phyloP scores from a whole-genome alignment of 805 yeast species.

The Deakozyma indianensis region DNA sequence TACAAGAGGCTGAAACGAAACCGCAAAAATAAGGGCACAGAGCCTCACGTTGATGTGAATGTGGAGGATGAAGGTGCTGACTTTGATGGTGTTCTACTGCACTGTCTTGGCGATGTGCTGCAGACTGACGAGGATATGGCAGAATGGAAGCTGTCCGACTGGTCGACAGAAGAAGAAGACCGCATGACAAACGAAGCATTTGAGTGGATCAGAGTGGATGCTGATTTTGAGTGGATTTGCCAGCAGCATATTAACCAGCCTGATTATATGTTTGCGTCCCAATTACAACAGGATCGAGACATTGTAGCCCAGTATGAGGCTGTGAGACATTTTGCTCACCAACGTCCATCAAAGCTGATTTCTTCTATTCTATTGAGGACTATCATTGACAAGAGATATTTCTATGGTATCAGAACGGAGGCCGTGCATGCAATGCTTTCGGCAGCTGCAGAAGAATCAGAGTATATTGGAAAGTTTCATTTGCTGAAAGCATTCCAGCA shows the following conservation, averaged over 20 bases:
- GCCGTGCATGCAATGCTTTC: constrained; percentile 70
- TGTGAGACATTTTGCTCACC: constrained; percentile 52
- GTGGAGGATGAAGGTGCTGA: constrained; percentile 16
- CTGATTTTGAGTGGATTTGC: constrained; percentile 95
- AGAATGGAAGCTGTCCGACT: constrained; percentile 63
- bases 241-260: constrained; percentile 71
- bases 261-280: constrained; percentile 90
- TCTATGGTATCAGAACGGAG: constrained; percentile 74
- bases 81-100: constrained; percentile 29
- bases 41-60: constrained; percentile 11
- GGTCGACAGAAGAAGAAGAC: constrained; percentile 57
- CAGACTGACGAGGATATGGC: constrained; percentile 42
- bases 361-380: constrained; percentile 72
- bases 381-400: constrained; percentile 69
- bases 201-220: constrained; percentile 97
- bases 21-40: constrained; percentile 25
- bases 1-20: constrained; percentile 67
- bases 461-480: constrained; percentile 62
- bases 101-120: constrained; percentile 67
- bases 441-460: constrained; percentile 44
- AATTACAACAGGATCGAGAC: constrained; percentile 85
- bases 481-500: constrained; percentile 53
- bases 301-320: constrained; percentile 92
- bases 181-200: constrained; percentile 67
- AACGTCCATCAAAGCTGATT: constrained; percentile 46